These are phyloP conservation scores for Cymbopogon citratus DNA, from an alignment of 176 grass and related monocot genomes.

Conservation along the genomic window DNA sequence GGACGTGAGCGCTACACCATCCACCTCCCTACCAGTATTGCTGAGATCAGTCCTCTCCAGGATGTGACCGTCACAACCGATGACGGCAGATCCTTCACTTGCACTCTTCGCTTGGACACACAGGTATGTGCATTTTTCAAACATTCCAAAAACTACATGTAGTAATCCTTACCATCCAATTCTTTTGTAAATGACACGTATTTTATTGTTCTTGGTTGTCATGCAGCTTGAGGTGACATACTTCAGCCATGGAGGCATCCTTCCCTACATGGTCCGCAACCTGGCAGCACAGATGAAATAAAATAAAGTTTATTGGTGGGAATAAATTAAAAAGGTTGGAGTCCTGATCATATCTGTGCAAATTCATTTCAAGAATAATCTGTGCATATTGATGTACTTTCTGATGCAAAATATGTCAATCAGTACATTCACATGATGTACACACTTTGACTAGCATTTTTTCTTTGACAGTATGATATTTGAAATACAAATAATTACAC, in stretches of 20 bases:
- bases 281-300: conserved; percentile 44
- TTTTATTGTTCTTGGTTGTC: not conserved
- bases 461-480: not conserved
- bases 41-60: conserved; percentile 68
- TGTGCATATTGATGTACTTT: not conserved
- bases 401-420: not conserved
- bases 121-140: conserved; percentile 35
- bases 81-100: conserved; percentile 60
- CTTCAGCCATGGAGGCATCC: conserved; percentile 89
- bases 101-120: conserved; percentile 69
- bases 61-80: conserved; percentile 58
- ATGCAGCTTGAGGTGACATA: conserved; percentile 76
- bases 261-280: conserved; percentile 78
- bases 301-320: not conserved
- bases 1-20: conserved; percentile 71
- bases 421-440: not conserved
- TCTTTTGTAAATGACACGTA: not conserved
- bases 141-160: not conserved
- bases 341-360: not conserved
- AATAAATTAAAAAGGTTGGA: conserved; percentile 10
- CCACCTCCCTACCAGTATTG: conserved; percentile 44
- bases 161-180: not conserved
- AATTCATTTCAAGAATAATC: not conserved
- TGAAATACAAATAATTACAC: not conserved
- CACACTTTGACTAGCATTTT: not conserved